Conservation (phyloP, 371 early-diverging fungal genomes). For the Saksenaea vasiformis region DNA sequence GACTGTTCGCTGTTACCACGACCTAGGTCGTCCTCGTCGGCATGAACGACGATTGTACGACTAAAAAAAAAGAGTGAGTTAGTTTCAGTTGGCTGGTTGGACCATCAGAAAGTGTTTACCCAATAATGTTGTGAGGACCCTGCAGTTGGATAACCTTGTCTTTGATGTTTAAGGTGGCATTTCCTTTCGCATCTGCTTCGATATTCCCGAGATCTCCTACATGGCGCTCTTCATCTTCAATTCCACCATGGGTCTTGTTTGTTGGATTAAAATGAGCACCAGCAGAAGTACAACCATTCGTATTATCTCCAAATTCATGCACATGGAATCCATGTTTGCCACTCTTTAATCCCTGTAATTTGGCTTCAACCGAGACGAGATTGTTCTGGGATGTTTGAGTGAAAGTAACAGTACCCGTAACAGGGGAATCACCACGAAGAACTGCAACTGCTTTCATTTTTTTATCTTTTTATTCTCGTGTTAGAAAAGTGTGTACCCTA, state of each 20-base stretch:
- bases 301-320: slow-evolving; percentile 85
- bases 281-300: slow-evolving; percentile 83
- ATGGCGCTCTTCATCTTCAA: slow-evolving; percentile 73
- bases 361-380: slow-evolving; percentile 63
- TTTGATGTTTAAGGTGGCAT: slow-evolving; percentile 55
- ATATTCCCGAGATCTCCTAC: slow-evolving; percentile 92
- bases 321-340: slow-evolving; percentile 94
- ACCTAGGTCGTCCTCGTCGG: slow-evolving; percentile 84
- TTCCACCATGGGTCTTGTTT: slow-evolving; percentile 83
- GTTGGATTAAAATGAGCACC: slow-evolving; percentile 89
- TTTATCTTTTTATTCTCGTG: slow-evolving; percentile 17
- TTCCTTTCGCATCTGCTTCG: slow-evolving; percentile 58
- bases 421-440: slow-evolving; percentile 57
- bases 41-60: slow-evolving; percentile 87
- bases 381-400: slow-evolving; percentile 69
- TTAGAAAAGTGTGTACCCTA: slow-evolving; percentile 1
- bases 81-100: no score
- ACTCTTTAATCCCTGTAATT: slow-evolving; percentile 70
- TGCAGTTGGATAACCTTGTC: slow-evolving; percentile 77
- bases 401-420: slow-evolving; percentile 78
- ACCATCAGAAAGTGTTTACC: slow-evolving; percentile 49
- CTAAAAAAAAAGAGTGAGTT: slow-evolving; percentile 28
- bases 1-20: slow-evolving; percentile 76
- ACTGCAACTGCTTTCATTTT: slow-evolving; percentile 82
- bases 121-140: slow-evolving; percentile 79